Percentiles rank a stretch among this genome's conserved stretches.
Conservation (phyloP, 1,284 basidiomycete genomes). For the Pisolithus thermaeus region DNA sequence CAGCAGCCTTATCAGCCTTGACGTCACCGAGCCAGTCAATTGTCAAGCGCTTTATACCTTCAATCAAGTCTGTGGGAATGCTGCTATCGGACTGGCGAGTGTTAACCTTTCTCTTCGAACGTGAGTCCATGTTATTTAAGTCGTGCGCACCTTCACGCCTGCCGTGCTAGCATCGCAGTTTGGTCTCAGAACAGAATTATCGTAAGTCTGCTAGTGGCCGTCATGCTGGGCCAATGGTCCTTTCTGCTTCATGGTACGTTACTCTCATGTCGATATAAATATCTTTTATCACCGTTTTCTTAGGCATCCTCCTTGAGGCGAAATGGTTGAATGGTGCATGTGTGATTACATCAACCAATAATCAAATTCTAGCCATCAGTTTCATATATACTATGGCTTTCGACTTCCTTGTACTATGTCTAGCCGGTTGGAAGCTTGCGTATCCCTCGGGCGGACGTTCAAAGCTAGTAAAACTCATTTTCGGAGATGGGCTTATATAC, state of each 20-base stretch:
- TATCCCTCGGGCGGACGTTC: conserved; percentile 39
- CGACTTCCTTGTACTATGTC: conserved; percentile 54
- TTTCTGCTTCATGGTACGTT: conserved; percentile 63
- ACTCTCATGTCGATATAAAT: not conserved
- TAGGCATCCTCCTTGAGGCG: conserved; percentile 58
- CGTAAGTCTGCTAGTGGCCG: conserved; percentile 44
- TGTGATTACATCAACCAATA: conserved; percentile 50
- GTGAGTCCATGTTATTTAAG: conserved; percentile 33
- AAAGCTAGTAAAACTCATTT: conserved; percentile 58
- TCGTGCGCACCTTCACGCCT: conserved; percentile 2
- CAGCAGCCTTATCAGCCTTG: conserved; percentile 25
- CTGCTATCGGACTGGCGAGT: conserved; percentile 68
- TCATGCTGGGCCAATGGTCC: conserved; percentile 74
- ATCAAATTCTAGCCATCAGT: conserved; percentile 50
- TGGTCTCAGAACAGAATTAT: conserved; percentile 62
- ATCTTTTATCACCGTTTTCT: conserved; percentile 1
- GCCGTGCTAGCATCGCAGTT: conserved; percentile 54
- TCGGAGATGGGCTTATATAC: conserved; percentile 66
- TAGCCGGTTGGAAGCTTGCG: conserved; percentile 59
- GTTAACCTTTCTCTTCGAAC: conserved; percentile 76
- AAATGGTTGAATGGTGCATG: conserved; percentile 49
- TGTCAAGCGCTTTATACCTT: conserved; percentile 58
- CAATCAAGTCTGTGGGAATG: conserved; percentile 66
- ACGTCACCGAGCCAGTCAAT: conserved; percentile 27
- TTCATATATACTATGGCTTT: conserved; percentile 73